Evolutionary conservation across 2,329 filamentous ascomycete species (phyloP), one percentile per base, ranked within the genome.

Genomic region (Xylogone sp.): DNA sequence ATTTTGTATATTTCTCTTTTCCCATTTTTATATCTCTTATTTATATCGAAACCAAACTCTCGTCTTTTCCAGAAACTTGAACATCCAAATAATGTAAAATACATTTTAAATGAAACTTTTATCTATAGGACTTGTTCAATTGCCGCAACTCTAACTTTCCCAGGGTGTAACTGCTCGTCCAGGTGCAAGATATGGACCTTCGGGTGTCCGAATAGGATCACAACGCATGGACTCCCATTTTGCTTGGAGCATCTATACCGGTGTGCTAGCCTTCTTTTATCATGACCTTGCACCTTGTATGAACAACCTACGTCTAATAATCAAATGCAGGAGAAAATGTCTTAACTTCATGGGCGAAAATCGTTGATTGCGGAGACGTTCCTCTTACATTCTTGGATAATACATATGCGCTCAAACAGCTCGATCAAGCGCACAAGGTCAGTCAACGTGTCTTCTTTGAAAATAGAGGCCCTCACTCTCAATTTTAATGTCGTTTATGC

Each of bases 311-410:
- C 56, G 48, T 19, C 5, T 46, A 69, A 69, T 62, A 18, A 39
- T 31, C 12, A 18, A 16, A 39, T 39, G 4, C n/a, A 67, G 59
- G 58, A 9, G 50, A 62, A 51, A 75, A 73, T 49, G 57, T 66
- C 2, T 67, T 73, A 51, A 51, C 61, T 22, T 64, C 71, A 43
- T 76, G 75, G 67, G 71, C 73, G 1, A 75, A 72, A 53, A 69
- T 77, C 13, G 70, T 79, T 6, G 75, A 79, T 52, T 78, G 75
- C 51, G 75, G 75, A 21, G 75, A 78, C 62, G 74, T 70, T 7
- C 75, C 75, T 1, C 58, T 73, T 54, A 73, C 70, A 0, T 69
- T 69, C 45, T 57, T 78, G 52, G 71, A 78, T 55, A 78, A 78
- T 24, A 50, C 45, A 13, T 22, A 45, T 19, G 52, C 52, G 8